A percentile compares a stretch with the other conserved stretches of the same genome.
These are phyloP conservation scores for Tricharina praecox DNA, from an alignment of 495 filamentous ascomycete species.

Conservation along the genomic window DNA sequence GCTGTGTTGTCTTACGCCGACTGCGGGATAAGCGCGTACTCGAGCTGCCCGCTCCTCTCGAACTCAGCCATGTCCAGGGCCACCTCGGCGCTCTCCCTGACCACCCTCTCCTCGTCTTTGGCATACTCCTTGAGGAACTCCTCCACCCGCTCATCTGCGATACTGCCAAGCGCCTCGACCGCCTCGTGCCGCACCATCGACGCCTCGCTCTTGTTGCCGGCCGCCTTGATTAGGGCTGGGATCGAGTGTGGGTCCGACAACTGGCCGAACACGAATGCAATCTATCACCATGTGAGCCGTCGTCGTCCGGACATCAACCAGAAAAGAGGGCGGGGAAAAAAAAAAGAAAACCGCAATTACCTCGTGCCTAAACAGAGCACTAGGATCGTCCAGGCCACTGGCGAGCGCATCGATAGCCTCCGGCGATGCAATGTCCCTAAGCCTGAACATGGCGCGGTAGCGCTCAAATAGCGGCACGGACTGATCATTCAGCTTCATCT, in stretches of 20 bases:
- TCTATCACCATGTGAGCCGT: slow-evolving; percentile 20
- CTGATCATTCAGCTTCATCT: slow-evolving; percentile 61
- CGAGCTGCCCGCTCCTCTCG: slow-evolving; percentile 70
- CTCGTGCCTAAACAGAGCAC: slow-evolving; percentile 92
- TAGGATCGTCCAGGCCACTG: slow-evolving; percentile 69
- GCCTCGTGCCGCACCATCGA: slow-evolving; percentile 98
- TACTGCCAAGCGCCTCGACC: slow-evolving; percentile 88
- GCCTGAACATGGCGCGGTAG: slow-evolving; percentile 94
- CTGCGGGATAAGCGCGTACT: slow-evolving; percentile 80
- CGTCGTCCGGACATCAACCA: too few species aligned
- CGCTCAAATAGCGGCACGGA: slow-evolving; percentile 67
- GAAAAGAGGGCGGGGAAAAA: too few species aligned
- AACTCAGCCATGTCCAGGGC: slow-evolving; percentile 96
- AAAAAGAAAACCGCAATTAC: neutral
- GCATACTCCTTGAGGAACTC: slow-evolving; percentile 66
- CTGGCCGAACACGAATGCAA: slow-evolving; percentile 96
- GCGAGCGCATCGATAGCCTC: slow-evolving; percentile 70
- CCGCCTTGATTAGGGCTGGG: slow-evolving; percentile 59
- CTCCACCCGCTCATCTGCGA: slow-evolving; percentile 87
- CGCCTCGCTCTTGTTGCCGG: slow-evolving; percentile 62
- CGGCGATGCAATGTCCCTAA: slow-evolving; percentile 82
- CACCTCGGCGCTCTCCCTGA: slow-evolving; percentile 85
- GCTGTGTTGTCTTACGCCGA: neutral
- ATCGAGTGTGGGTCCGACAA: slow-evolving; percentile 91
- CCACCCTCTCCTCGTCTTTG: slow-evolving; percentile 78